A percentile compares a stretch with the other conserved stretches of the same genome.
These are phyloP conservation scores for Austroboletus eburneus DNA, from an alignment of 768 basidiomycete genomes.

Conservation along the genomic window DNA sequence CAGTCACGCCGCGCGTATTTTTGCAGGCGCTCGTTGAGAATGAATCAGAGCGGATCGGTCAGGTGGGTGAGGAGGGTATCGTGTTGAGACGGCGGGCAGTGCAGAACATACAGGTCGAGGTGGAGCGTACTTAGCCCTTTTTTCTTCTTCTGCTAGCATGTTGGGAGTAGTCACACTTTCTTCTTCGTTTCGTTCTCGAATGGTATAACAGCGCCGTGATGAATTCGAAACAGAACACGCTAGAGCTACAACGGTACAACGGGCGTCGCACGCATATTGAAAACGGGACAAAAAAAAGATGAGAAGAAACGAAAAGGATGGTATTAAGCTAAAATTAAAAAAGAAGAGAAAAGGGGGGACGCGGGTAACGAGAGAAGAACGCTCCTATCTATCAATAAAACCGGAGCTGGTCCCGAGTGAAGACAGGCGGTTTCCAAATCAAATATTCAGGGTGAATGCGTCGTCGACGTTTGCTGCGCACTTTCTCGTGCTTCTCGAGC, in stretches of 20 bases:
- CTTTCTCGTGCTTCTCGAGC: slow-evolving; percentile 86
- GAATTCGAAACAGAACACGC: slow-evolving; percentile 6
- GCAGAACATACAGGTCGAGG: slow-evolving; percentile 3
- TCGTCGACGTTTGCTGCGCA: slow-evolving; percentile 69
- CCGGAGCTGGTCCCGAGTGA: slow-evolving; percentile 84
- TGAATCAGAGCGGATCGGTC: slow-evolving; percentile 6
- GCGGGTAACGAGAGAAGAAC: too few relatives aligned
- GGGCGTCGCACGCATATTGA: slow-evolving; percentile 4
- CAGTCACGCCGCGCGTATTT: slow-evolving; percentile 42
- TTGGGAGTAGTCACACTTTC: too few relatives aligned
- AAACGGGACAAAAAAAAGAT: neutral
- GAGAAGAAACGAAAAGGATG: neutral
- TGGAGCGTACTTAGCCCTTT: too few relatives aligned
- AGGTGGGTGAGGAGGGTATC: slow-evolving; percentile 10
- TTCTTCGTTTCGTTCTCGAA: neutral
- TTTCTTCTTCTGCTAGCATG: too few relatives aligned
- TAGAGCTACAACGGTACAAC: slow-evolving; percentile 26
- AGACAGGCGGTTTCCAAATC: slow-evolving; percentile 94
- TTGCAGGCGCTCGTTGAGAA: slow-evolving; percentile 12
- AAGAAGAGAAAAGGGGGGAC: neutral
- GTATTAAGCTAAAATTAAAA: neutral
- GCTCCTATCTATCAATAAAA: slow-evolving; percentile 39
- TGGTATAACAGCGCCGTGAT: slow-evolving; percentile 13
- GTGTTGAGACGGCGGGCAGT: slow-evolving; percentile 19
- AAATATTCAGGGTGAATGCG: slow-evolving; percentile 77